These are phyloP conservation scores for Trichocladium antarcticum DNA, from an alignment of 495 filamentous ascomycete species.

Conservation along the genomic window DNA sequence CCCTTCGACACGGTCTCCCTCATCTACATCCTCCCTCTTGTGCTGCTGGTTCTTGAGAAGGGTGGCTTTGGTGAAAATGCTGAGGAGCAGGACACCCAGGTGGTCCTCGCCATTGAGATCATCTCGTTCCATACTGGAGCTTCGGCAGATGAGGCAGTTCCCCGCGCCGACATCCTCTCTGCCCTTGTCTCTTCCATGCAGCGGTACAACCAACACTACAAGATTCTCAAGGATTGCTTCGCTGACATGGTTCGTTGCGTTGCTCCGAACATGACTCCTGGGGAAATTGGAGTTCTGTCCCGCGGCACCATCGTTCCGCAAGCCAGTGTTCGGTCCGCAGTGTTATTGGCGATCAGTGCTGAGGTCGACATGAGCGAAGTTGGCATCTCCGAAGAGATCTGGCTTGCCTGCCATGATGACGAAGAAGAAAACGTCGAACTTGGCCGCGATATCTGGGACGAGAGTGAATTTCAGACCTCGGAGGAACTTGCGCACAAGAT, in stretches of 20 bases:
- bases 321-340: slow-evolving; percentile 66
- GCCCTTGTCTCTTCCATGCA: slow-evolving; percentile 74
- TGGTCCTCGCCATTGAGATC: slow-evolving; percentile 84
- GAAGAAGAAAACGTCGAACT: slow-evolving; percentile 78
- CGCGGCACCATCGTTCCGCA: slow-evolving; percentile 68
- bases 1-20: slow-evolving; percentile 79
- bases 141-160: slow-evolving; percentile 58
- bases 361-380: slow-evolving; percentile 84
- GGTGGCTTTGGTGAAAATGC: slow-evolving; percentile 62
- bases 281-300: slow-evolving; percentile 61
- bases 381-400: slow-evolving; percentile 78
- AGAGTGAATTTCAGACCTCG: slow-evolving; percentile 64
- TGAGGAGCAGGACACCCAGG: slow-evolving; percentile 76
- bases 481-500: slow-evolving; percentile 52
- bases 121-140: slow-evolving; percentile 74
- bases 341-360: slow-evolving; percentile 79
- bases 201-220: slow-evolving; percentile 83
- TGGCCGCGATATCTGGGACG: slow-evolving; percentile 84
- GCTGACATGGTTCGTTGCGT: slow-evolving; percentile 71
- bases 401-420: slow-evolving; percentile 86
- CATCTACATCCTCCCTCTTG: slow-evolving; percentile 73
- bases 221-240: slow-evolving; percentile 83
- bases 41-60: slow-evolving; percentile 60
- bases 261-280: slow-evolving; percentile 55
- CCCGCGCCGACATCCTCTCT: slow-evolving; percentile 58